Conservation (phyloP, 495 filamentous ascomycete genomes). For the Trichoderma virens region DNA sequence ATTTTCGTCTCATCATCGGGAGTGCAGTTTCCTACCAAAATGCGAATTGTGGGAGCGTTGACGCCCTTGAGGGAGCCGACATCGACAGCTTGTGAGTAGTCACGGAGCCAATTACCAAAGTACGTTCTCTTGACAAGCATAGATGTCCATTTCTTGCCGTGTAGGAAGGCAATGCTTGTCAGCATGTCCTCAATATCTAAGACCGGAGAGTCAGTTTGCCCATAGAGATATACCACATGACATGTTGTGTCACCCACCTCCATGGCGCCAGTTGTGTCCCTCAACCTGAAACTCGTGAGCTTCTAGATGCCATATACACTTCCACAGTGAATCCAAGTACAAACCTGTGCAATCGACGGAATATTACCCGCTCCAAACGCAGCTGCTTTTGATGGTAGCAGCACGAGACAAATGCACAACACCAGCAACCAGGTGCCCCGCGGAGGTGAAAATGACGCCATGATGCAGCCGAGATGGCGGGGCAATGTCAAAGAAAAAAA, state of each 20-base stretch:
- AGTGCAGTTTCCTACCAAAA: conserved; percentile 46
- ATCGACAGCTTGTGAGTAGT: conserved; percentile 86
- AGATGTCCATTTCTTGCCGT: conserved; percentile 90
- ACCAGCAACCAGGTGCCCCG: conserved; percentile 36
- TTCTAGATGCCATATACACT: background rate
- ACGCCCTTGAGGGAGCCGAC: conserved; percentile 84
- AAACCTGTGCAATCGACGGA: conserved; percentile 70
- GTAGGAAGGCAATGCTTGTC: conserved; percentile 77
- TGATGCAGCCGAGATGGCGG: conserved; percentile 14
- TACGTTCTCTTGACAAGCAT: conserved; percentile 85
- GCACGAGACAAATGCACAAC: conserved; percentile 44
- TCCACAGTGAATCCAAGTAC: background rate
- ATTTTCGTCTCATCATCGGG: conserved; percentile 3
- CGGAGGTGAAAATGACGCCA: conserved; percentile 32
- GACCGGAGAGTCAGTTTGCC: background rate
- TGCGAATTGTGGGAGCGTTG: conserved; percentile 81
- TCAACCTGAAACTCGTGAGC: conserved; percentile 48
- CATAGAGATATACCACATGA: background rate
- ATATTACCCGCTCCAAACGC: conserved; percentile 97
- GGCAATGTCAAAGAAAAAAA: background rate
- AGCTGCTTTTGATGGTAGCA: conserved; percentile 54
- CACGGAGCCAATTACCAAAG: conserved; percentile 76
- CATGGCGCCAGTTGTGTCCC: conserved; percentile 94
- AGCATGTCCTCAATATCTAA: conserved; percentile 82
- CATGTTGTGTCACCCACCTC: conserved; percentile 33